Percentiles rank a stretch among this genome's conserved stretches.
Conservation (phyloP, 2,329 filamentous ascomycete species). For the Scedosporium dehoogii region DNA sequence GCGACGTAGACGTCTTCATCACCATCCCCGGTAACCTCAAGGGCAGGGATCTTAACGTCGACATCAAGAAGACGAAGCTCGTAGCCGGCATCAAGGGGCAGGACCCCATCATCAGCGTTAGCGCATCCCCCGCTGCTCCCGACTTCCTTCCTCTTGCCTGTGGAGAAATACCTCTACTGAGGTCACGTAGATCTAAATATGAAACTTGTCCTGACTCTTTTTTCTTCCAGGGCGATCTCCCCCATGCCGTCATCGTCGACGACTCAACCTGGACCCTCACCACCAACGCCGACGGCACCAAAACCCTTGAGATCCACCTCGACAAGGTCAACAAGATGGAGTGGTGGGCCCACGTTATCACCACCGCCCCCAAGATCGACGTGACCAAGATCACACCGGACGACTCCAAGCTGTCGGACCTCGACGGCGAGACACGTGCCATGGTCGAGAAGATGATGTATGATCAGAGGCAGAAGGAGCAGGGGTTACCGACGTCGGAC, state of each 20-base stretch:
- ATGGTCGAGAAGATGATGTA: conserved; percentile 99
- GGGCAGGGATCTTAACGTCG: conserved; percentile 71
- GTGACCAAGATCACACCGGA: conserved; percentile 91
- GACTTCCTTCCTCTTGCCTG: not conserved
- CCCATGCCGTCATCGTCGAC: conserved; percentile 68
- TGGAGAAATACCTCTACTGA: not conserved
- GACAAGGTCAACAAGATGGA: conserved; percentile 96
- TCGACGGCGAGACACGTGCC: conserved; percentile 85
- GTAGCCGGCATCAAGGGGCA: conserved; percentile 82
- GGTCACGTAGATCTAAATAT: not conserved
- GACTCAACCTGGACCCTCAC: conserved; percentile 93
- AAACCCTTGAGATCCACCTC: conserved; percentile 68
- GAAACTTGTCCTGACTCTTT: not conserved
- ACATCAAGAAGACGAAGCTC: conserved; percentile 69
- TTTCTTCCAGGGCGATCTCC: conserved; percentile 64
- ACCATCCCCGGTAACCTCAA: conserved; percentile 75
- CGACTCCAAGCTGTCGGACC: conserved; percentile 79
- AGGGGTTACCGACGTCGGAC: conserved; percentile 78
- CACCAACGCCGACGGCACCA: conserved; percentile 57
- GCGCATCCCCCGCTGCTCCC: conserved; percentile 12
- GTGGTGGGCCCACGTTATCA: conserved; percentile 95
- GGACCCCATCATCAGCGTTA: conserved; percentile 70
- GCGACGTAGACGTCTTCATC: conserved; percentile 73
- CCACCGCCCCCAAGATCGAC: conserved; percentile 80
- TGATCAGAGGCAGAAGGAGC: conserved; percentile 94